Conservation (phyloP, 148 eudicot genomes). For the Diospyros kaki region DNA sequence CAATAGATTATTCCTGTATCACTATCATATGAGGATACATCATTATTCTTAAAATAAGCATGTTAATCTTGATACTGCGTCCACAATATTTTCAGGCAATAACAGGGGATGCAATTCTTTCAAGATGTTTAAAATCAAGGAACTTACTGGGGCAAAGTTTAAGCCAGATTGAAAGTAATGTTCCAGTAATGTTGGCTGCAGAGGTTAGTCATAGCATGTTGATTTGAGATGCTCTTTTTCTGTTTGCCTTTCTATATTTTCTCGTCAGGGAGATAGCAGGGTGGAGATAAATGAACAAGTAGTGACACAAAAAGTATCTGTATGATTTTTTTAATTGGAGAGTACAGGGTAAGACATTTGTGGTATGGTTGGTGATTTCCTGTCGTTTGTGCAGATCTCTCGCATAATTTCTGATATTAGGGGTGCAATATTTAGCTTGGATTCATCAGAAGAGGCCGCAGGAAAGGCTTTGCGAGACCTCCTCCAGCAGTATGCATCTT, state of each 20-base stretch:
- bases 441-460: slow-evolving; percentile 40
- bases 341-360: neutral
- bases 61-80: neutral
- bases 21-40: neutral
- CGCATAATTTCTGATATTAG: slow-evolving; percentile 29
- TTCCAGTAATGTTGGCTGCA: slow-evolving; percentile 53
- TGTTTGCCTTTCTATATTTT: neutral
- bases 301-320: too few species aligned
- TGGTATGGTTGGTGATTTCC: neutral
- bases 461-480: slow-evolving; percentile 28
- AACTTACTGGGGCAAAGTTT: slow-evolving; percentile 52
- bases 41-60: neutral
- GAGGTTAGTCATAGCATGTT: slow-evolving; percentile 42
- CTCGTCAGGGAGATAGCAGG: neutral
- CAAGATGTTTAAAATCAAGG: slow-evolving; percentile 56
- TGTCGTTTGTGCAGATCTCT: slow-evolving; percentile 31
- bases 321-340: too few species aligned
- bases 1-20: neutral
- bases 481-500: slow-evolving; percentile 27
- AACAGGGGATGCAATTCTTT: slow-evolving; percentile 53
- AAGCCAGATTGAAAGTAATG: slow-evolving; percentile 63
- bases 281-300: neutral
- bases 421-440: slow-evolving; percentile 25
- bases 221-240: slow-evolving; percentile 7
- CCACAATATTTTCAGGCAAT: slow-evolving; percentile 53